A percentile compares a stretch with the other conserved stretches of the same genome.
Evolutionary conservation across 192 early-diverging fungal genomes (phyloP).

Genomic region (Rhizophagus prolifer): DNA sequence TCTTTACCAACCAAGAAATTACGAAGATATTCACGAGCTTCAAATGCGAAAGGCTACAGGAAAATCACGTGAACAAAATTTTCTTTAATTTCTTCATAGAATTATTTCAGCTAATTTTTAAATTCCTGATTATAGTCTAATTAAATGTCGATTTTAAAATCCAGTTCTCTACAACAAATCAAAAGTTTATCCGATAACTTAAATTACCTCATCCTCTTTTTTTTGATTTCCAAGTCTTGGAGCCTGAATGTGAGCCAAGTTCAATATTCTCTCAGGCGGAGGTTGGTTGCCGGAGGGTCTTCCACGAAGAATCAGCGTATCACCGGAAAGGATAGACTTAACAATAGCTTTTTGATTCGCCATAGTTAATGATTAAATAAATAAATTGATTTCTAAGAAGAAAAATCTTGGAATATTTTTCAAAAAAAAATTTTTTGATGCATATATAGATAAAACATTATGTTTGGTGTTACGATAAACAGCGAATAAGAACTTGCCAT

Average conservation of each 20-base stretch:
- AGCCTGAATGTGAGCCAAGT: conserved; percentile 76
- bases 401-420: neutral
- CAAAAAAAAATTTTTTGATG: neutral
- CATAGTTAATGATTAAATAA: conserved; percentile 30
- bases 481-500: neutral
- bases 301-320: conserved; percentile 87
- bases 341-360: conserved; percentile 66
- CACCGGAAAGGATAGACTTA: conserved; percentile 89
- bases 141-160: neutral
- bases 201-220: conserved; percentile 78
- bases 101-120: neutral
- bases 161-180: neutral
- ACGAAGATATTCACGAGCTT: conserved; percentile 88
- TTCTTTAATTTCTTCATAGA: neutral
- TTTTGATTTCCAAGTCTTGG: conserved; percentile 85
- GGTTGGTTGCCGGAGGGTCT: conserved; percentile 75
- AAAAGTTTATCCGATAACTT: neutral
- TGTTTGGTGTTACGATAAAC: neutral
- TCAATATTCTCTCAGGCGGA: conserved; percentile 82
- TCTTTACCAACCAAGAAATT: conserved; percentile 86
- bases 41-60: conserved; percentile 72
- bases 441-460: neutral
- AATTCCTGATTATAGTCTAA: too few species aligned
- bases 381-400: neutral
- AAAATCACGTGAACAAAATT: neutral